phyloP scores from a whole-genome alignment of 2,329 filamentous ascomycete species.

The Stemphylium vesicarium region DNA sequence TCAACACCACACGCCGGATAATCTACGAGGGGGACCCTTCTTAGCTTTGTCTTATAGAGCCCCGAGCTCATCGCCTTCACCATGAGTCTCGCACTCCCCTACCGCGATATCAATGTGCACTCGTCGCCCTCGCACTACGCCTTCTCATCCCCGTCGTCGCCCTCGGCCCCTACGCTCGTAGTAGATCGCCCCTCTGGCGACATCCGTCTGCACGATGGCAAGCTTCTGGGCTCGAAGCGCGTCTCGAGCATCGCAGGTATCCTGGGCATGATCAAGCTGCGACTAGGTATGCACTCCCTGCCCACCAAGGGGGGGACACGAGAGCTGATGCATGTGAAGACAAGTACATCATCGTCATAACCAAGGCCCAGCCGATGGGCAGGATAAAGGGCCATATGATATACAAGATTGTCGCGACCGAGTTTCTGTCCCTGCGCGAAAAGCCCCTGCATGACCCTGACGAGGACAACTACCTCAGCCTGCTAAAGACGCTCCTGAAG shows the following conservation, averaged over 20 bases:
- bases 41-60: background rate
- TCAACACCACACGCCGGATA: background rate
- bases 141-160: slow-evolving; percentile 94
- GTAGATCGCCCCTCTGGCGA: slow-evolving; percentile 93
- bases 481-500: slow-evolving; percentile 83
- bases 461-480: slow-evolving; percentile 85
- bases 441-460: slow-evolving; percentile 89
- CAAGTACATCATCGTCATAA: slow-evolving; percentile 97
- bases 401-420: slow-evolving; percentile 88
- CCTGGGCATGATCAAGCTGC: slow-evolving; percentile 88
- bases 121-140: slow-evolving; percentile 91
- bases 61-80: slow-evolving; percentile 1
- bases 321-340: slow-evolving; percentile 57
- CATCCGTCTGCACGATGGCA: slow-evolving; percentile 81
- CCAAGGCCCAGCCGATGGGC: slow-evolving; percentile 89
- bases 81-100: slow-evolving; percentile 70
- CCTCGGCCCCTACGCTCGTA: slow-evolving; percentile 83
- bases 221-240: slow-evolving; percentile 76
- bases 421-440: slow-evolving; percentile 93
- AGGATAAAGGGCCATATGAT: slow-evolving; percentile 94
- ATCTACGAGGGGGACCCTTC: background rate
- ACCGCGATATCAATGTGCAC: slow-evolving; percentile 96
- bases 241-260: slow-evolving; percentile 96
- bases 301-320: background rate
- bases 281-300: slow-evolving; percentile 69